A percentile compares a stretch with the other conserved stretches of the same genome.
Evolutionary conservation across 2,329 filamentous ascomycete genomes (phyloP).

Genomic region (Pestalotiopsis sp.): DNA sequence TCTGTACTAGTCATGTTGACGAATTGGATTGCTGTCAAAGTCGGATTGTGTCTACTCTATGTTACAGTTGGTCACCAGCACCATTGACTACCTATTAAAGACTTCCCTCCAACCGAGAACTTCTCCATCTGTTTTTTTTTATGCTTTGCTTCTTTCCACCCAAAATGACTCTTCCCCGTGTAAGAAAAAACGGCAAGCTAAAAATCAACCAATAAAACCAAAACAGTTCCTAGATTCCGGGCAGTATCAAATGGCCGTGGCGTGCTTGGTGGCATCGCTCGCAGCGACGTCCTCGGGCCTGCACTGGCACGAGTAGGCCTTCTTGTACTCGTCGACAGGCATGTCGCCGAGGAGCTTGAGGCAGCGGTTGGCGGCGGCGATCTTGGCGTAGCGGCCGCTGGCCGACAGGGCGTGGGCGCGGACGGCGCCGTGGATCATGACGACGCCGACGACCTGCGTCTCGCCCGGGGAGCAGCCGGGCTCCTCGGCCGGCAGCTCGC

Average conservation of each 20-base stretch:
- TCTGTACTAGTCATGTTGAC: too few relatives aligned
- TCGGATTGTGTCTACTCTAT: too few relatives aligned
- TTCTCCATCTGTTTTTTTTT: too few relatives aligned
- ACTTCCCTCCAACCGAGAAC: too few relatives aligned
- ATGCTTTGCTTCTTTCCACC: background rate
- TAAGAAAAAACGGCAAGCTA: too few relatives aligned
- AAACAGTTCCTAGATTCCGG: background rate
- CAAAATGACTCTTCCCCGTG: background rate
- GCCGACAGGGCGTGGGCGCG: conserved; percentile 63
- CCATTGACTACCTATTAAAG: too few relatives aligned
- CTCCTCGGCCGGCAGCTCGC: conserved; percentile 48
- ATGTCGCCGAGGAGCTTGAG: conserved; percentile 49
- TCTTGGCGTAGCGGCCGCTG: conserved; percentile 74
- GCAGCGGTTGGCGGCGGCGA: conserved; percentile 65
- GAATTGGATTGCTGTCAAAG: too few relatives aligned
- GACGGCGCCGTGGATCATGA: conserved; percentile 75
- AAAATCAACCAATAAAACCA: too few relatives aligned
- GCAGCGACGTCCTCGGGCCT: conserved; percentile 22
- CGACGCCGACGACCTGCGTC: conserved; percentile 67
- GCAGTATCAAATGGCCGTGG: conserved; percentile 8
- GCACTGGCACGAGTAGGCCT: conserved; percentile 68
- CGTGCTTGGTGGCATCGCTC: conserved; percentile 16
- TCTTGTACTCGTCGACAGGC: conserved; percentile 59
- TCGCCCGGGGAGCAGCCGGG: conserved; percentile 34
- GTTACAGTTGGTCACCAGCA: too few relatives aligned